Conservation (phyloP, 768 basidiomycete genomes). For the Mycena olivaceomarginata region DNA sequence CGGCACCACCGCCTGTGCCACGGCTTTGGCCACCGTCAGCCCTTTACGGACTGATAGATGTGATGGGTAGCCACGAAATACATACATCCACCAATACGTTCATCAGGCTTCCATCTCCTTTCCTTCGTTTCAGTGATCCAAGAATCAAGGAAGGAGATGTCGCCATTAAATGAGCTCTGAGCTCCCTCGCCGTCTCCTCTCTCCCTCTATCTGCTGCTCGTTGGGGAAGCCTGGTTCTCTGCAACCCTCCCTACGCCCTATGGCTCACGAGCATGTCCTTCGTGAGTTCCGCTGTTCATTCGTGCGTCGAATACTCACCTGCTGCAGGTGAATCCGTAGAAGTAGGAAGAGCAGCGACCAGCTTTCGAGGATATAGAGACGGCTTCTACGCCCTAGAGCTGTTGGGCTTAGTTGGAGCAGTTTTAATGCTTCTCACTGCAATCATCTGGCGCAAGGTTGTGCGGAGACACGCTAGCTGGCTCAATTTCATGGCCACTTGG, state of each 20-base stretch:
- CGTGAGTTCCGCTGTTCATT: background rate
- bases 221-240: background rate
- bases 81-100: background rate
- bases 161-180: conserved; percentile 20
- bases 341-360: background rate
- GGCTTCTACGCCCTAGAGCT: conserved; percentile 46
- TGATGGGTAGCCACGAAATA: background rate
- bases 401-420: conserved; percentile 41
- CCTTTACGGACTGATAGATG: conserved; percentile 19
- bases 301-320: background rate
- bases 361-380: background rate
- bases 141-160: conserved; percentile 34
- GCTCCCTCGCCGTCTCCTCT: conserved; percentile 14
- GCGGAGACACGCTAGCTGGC: conserved; percentile 46
- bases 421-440: conserved; percentile 43
- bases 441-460: conserved; percentile 38
- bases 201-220: background rate
- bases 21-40: background rate
- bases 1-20: background rate
- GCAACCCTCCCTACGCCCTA: conserved; percentile 17
- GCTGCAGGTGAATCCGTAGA: conserved; percentile 17
- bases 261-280: conserved; percentile 26
- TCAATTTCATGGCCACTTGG: conserved; percentile 48
- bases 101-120: conserved; percentile 32
- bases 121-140: conserved; percentile 24